Evolutionary conservation across 2,329 filamentous ascomycete species (phyloP).

Genomic region (Penicillium griseofulvum): DNA sequence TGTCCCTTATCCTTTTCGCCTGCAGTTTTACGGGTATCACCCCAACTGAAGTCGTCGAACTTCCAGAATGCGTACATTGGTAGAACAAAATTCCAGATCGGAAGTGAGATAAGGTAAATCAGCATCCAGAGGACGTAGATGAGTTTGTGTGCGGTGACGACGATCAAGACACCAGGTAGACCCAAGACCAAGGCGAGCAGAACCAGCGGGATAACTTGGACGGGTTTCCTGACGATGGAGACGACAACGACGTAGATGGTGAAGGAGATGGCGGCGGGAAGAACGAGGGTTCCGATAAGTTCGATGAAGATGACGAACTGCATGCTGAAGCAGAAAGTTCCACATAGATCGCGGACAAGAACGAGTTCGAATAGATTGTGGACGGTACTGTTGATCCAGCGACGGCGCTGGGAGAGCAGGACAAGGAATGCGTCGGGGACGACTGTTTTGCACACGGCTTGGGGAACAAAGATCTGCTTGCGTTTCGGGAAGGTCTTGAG

Average conservation of each 20-base stretch:
- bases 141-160: conserved; percentile 88
- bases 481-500: conserved; percentile 97
- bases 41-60: conserved; percentile 99
- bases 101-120: conserved; percentile 88
- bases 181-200: conserved; percentile 88
- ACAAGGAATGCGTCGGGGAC: conserved; percentile 92
- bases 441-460: conserved; percentile 97
- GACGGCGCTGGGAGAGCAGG: conserved; percentile 85
- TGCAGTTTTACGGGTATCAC: conserved; percentile 92
- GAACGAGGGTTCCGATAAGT: conserved; percentile 86
- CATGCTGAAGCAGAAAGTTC: conserved; percentile 99
- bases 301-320: conserved; percentile 98
- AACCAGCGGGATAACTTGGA: conserved; percentile 86
- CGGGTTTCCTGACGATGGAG: conserved; percentile 72
- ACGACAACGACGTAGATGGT: conserved; percentile 93
- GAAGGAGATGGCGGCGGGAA: conserved; percentile 94
- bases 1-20: conserved; percentile 88
- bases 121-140: conserved; percentile 96
- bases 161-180: conserved; percentile 85
- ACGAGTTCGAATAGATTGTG: conserved; percentile 98
- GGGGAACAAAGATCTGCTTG: conserved; percentile 97
- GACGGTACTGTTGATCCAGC: conserved; percentile 99
- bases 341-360: conserved; percentile 90
- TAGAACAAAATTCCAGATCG: conserved; percentile 96
- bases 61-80: conserved; percentile 98